A percentile compares a stretch with the other conserved stretches of the same genome.
Conservation (phyloP, 495 filamentous ascomycete genomes). For the Neurospora intermedia region DNA sequence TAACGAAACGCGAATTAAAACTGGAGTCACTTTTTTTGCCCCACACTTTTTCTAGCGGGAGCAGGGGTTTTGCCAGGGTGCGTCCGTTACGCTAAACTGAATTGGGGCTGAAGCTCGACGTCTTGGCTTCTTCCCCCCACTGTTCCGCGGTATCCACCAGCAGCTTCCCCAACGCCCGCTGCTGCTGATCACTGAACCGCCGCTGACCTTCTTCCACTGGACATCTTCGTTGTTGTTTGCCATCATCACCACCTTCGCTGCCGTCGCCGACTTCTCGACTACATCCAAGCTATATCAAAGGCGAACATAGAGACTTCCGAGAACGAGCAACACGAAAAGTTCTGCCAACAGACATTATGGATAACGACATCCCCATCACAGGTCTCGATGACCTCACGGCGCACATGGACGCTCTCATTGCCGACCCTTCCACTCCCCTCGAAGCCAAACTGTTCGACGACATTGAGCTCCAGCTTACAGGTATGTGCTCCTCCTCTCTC, state of each 20-base stretch:
- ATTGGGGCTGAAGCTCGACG: not conserved
- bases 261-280: not conserved
- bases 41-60: not conserved
- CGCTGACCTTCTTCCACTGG: not conserved
- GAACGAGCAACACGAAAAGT: not conserved
- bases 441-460: conserved; percentile 42
- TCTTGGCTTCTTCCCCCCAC: not conserved
- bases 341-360: conserved; percentile 6
- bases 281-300: not conserved
- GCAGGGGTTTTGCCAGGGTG: not conserved
- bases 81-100: not conserved
- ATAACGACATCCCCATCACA: conserved; percentile 24
- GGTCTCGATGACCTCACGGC: conserved; percentile 39
- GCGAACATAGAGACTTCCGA: not conserved
- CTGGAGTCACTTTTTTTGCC: not conserved
- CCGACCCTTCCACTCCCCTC: conserved; percentile 25
- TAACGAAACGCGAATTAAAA: not conserved
- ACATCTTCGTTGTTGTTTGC: not conserved
- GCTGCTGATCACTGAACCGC: not conserved
- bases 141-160: not conserved
- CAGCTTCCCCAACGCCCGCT: not conserved
- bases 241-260: not conserved
- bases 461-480: conserved; percentile 43
- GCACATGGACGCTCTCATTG: conserved; percentile 37
- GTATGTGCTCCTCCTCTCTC: no score